Evolutionary conservation across 129 eudicot species (phyloP), one percentile per base, ranked within the genome.

Genomic region (Oenanthe sinensis): DNA sequence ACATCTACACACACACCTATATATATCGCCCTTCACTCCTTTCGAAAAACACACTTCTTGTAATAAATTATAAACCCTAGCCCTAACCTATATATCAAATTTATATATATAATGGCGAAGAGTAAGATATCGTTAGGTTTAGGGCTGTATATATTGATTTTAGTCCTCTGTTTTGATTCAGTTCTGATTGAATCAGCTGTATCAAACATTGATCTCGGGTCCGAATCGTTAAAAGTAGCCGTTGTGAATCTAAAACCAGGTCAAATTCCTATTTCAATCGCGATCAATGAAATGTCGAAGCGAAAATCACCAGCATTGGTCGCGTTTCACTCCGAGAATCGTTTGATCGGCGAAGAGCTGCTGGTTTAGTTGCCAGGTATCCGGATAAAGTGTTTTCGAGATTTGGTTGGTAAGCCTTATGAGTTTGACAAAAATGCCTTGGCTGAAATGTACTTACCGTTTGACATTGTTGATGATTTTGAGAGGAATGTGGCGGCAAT

Each of bases 201-300:
- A 5, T 85, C 91, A 7, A 96, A 97, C 85, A 88, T 96, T 82
- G 99, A 96, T 96, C 97, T 96, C 12, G 99, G 99, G 20, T 87
- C 99, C 0, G 99, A 96, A 89, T 92, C 90, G 91, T 54, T 96
- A 10, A 96, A 96, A 80, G 99, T 96, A 26, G 97, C 97, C 16
- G 97, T 92, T 8, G 99, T 96, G 28, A 96, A 96, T 76, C 87
- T 96, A 2, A 92, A 96, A 74, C 97, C 99, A 0, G 97, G 97
- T 36, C 93, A 90, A 28, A 54, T 91, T 1, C 99, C 99, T 68
- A 96, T 96, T 20, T 90, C 99, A 0, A 77, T 96, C 87, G 99
- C 99, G 47, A 96, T 96, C 42, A 96, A 96, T 52, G 97, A 96
- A 80, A 96, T 96, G 99, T 96, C 99, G 16, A 96, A 96, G 68